Evolutionary conservation across 116 monocot species (phyloP).

Genomic region (Cymodocea nodosa): DNA sequence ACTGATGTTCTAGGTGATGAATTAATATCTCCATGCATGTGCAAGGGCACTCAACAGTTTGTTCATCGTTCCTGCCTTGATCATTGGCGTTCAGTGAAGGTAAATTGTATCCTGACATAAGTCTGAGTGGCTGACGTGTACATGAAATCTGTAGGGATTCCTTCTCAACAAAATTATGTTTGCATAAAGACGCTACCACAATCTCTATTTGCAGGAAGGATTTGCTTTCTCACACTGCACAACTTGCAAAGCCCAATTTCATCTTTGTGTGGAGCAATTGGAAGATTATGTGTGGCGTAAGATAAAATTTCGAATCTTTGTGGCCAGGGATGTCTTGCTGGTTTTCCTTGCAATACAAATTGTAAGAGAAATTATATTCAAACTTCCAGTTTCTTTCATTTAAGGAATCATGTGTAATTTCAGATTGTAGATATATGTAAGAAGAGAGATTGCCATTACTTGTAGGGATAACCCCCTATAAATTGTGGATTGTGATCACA

Average conservation of each 20-base stretch:
- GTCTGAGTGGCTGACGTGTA: too few relatives aligned
- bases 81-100: conserved; percentile 93
- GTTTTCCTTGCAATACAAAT: conserved; percentile 86
- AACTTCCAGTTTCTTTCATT: background rate
- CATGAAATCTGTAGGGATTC: too few relatives aligned
- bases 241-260: conserved; percentile 94
- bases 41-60: conserved; percentile 93
- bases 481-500: too few relatives aligned
- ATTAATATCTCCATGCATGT: conserved; percentile 90
- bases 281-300: conserved; percentile 74
- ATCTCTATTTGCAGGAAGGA: conserved; percentile 60
- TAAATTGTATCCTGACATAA: background rate
- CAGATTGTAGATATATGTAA: background rate
- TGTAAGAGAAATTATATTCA: conserved; percentile 33
- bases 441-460: too few relatives aligned
- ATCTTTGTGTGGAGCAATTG: conserved; percentile 59
- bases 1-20: conserved; percentile 37
- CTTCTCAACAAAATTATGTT: background rate
- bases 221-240: conserved; percentile 99
- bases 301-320: conserved; percentile 78
- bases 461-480: too few relatives aligned
- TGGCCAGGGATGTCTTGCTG: conserved; percentile 83
- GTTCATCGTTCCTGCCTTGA: conserved; percentile 91
- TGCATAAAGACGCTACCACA: background rate
- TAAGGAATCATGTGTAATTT: background rate